These are phyloP conservation scores for Zygoascus meyerae DNA, from an alignment of 1,139 yeast species.

Conservation along the genomic window DNA sequence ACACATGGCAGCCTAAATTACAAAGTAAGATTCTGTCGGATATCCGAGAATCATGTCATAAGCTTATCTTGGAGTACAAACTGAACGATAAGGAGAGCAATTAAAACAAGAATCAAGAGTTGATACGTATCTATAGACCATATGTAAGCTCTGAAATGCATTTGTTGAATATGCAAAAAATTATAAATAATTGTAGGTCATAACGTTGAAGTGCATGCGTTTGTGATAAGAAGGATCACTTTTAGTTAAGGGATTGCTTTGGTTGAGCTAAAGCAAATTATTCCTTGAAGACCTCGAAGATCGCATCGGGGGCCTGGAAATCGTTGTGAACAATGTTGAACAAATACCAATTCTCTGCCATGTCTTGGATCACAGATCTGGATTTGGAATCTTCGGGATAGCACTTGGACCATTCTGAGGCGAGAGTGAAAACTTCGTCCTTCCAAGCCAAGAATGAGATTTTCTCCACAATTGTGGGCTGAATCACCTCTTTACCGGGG, in stretches of 20 bases:
- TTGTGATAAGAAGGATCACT: background rate
- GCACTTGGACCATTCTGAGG: conserved; percentile 68
- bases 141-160: conserved; percentile 5
- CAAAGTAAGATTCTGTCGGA: conserved; percentile 1
- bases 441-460: conserved; percentile 92
- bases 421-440: conserved; percentile 83
- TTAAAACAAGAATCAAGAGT: background rate
- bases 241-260: background rate
- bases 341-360: conserved; percentile 61
- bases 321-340: conserved; percentile 91
- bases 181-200: conserved; percentile 4
- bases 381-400: conserved; percentile 35
- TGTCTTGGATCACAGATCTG: conserved; percentile 41
- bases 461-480: conserved; percentile 90
- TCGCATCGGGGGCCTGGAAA: conserved; percentile 38
- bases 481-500: conserved; percentile 86
- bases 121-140: background rate
- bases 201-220: conserved; percentile 9
- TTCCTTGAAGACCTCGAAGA: conserved; percentile 31
- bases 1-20: conserved; percentile 13
- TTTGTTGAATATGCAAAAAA: conserved; percentile 11
- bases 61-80: conserved; percentile 3
- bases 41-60: conserved; percentile 8
- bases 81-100: conserved; percentile 3
- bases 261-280: conserved; percentile 4